Conservation (phyloP, 495 filamentous ascomycete genomes). For the Lasiosphaeria miniovina region DNA sequence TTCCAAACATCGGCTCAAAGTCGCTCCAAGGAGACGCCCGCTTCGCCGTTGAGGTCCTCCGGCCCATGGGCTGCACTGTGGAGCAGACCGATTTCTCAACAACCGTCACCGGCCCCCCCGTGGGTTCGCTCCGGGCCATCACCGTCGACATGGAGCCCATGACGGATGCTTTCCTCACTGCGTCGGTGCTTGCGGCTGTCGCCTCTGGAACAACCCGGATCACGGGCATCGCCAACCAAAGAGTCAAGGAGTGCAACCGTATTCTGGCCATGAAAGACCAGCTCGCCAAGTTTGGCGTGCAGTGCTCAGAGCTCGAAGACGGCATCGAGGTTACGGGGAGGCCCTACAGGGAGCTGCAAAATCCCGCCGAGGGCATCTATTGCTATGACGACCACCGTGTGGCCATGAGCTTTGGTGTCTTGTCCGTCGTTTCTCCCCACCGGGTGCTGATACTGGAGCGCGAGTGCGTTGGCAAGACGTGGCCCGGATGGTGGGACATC, state of each 20-base stretch:
- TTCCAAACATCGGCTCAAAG: slow-evolving; percentile 90
- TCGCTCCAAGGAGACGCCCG: slow-evolving; percentile 95
- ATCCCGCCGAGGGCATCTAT: slow-evolving; percentile 67
- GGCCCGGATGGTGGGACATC: slow-evolving; percentile 98
- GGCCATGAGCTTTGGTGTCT: slow-evolving; percentile 96
- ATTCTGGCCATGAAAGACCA: slow-evolving; percentile 96
- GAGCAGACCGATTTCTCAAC: slow-evolving; percentile 82
- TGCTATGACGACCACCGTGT: slow-evolving; percentile 99
- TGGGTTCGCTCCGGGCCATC: slow-evolving; percentile 67
- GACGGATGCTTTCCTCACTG: slow-evolving; percentile 97
- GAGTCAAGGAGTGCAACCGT: slow-evolving; percentile 97
- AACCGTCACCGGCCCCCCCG: slow-evolving; percentile 83
- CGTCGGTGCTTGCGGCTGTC: slow-evolving; percentile 88
- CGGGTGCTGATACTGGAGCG: slow-evolving; percentile 79
- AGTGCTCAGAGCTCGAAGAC: slow-evolving; percentile 83
- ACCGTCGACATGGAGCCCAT: slow-evolving; percentile 96
- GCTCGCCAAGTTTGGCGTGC: slow-evolving; percentile 91
- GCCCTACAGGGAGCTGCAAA: slow-evolving; percentile 55
- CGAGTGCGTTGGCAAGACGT: slow-evolving; percentile 97
- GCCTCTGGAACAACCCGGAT: slow-evolving; percentile 84
- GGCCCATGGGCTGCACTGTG: slow-evolving; percentile 91
- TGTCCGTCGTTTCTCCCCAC: slow-evolving; percentile 70
- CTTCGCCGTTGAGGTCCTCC: slow-evolving; percentile 87
- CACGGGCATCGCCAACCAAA: slow-evolving; percentile 95
- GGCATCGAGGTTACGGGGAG: slow-evolving; percentile 82